Evolutionary conservation across 2,329 filamentous ascomycete genomes (phyloP), one percentile per base, ranked within the genome.

Genomic region (Hymenoscyphus fructigenus): DNA sequence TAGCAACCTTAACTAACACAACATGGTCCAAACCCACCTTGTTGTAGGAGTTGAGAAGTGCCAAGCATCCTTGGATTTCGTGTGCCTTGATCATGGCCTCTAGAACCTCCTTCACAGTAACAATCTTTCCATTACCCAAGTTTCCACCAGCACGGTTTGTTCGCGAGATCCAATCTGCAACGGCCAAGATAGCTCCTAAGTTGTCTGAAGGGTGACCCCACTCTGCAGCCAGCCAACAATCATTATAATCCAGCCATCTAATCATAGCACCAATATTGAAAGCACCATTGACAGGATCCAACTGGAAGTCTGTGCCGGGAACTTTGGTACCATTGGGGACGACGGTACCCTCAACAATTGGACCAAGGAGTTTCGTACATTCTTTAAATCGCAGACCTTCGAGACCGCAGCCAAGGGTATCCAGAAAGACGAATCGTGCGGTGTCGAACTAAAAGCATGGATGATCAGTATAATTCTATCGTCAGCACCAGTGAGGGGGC

Each of bases 251-350:
- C 75, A 99, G 87, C 95, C 95, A 99, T 77, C 95, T 87, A 82
- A 99, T 97, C 90, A 97, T 96, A 75, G 95, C 91, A 74, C 95
- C 95, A 74, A 99, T 98, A 85, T 98, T 98, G 87, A 99, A 98
- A 69, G 95, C 95, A 68, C 90, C 95, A 75, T 94, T 94, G 77
- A 98, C 88, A 47, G 95, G 95, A 78, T 98, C 95, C 72, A 99
- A 88, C 81, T 96, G 90, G 82, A 94, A 98, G 71, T 91, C 88
- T 36, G 95, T 98, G 70, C 95, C 95, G 50, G 91, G 92, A 56
- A 99, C 92, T 77, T 89, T 92, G 74, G 92, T 90, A 71, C 95
- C 95, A 76, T 97, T 93, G 76, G 95, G 94, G 62, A 98, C 94
- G 57, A 89, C 81, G 61, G 95, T 97, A 73, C 94, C 95, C 67